These are phyloP conservation scores for Macrolepiota fuliginosa DNA, from an alignment of 768 basidiomycete genomes.

Conservation along the genomic window DNA sequence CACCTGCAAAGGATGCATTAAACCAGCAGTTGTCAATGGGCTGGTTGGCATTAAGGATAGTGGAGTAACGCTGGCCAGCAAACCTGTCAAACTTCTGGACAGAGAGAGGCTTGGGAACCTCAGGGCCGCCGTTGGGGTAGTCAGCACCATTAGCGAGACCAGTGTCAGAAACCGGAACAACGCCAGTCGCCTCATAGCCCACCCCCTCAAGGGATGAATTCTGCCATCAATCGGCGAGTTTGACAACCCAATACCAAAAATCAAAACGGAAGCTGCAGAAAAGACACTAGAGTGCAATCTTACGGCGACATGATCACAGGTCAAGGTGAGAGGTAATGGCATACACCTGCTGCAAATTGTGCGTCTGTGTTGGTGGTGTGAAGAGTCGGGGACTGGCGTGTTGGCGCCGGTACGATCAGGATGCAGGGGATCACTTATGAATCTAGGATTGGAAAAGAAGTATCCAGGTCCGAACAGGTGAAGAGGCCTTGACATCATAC, in stretches of 20 bases:
- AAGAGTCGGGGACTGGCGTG: too few species aligned
- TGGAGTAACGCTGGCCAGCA: slow-evolving; percentile 50
- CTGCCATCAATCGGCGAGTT: too few species aligned
- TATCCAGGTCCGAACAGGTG: too few species aligned
- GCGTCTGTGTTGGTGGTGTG: too few species aligned
- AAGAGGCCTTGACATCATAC: background rate
- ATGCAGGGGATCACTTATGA: too few species aligned
- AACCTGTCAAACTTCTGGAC: slow-evolving; percentile 41
- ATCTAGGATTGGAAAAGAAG: too few species aligned
- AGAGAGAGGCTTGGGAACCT: slow-evolving; percentile 22
- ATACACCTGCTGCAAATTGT: too few species aligned
- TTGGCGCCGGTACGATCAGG: too few species aligned
- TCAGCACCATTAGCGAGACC: slow-evolving; percentile 47
- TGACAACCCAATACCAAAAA: too few species aligned
- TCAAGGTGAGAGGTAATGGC: too few species aligned
- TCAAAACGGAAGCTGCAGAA: slow-evolving; percentile 16
- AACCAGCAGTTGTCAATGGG: slow-evolving; percentile 47
- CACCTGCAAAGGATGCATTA: slow-evolving; percentile 31
- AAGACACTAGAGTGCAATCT: slow-evolving; percentile 4
- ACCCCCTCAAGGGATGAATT: slow-evolving; percentile 27
- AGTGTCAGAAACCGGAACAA: slow-evolving; percentile 33
- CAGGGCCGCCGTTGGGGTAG: slow-evolving; percentile 39
- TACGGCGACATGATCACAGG: too few species aligned
- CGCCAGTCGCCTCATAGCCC: slow-evolving; percentile 20
- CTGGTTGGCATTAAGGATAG: slow-evolving; percentile 39